Evolutionary conservation across 345 rosid genomes (phyloP).

Genomic region (Erucastrum elatum): DNA sequence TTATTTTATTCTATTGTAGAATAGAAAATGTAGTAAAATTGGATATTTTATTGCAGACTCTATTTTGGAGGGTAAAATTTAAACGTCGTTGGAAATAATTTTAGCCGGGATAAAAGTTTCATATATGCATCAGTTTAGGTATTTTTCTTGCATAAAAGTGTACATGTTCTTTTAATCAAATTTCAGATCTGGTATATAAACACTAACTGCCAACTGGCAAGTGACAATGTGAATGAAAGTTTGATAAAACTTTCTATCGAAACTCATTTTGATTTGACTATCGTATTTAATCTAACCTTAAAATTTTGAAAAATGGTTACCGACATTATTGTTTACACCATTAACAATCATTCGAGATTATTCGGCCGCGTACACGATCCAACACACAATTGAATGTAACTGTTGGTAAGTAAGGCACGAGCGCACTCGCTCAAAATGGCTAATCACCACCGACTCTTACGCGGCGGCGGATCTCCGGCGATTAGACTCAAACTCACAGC

Average conservation of each 20-base stretch:
- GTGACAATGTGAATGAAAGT: background rate
- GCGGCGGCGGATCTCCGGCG: constrained; percentile 43
- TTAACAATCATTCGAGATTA: background rate
- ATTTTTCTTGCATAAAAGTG: background rate
- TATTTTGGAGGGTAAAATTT: background rate
- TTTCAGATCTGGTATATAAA: background rate
- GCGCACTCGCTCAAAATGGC: constrained; percentile 46
- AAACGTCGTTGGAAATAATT: background rate
- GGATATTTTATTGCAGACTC: background rate
- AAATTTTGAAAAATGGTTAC: background rate
- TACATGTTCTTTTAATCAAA: background rate
- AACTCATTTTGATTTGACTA: background rate
- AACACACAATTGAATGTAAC: background rate
- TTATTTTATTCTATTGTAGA: too few species aligned
- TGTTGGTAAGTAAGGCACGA: background rate
- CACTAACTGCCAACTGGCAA: background rate
- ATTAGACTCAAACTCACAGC: constrained; percentile 45
- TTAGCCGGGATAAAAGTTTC: background rate
- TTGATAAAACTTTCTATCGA: background rate
- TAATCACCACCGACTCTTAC: constrained; percentile 46
- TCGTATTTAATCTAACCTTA: background rate
- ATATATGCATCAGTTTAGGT: background rate
- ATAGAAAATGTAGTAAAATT: background rate
- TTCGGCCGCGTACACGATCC: background rate
- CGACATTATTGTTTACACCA: background rate